Evolutionary conservation across 2,329 filamentous ascomycete genomes (phyloP), one percentile per base, ranked within the genome.

Genomic region (Epichloe festucae): DNA sequence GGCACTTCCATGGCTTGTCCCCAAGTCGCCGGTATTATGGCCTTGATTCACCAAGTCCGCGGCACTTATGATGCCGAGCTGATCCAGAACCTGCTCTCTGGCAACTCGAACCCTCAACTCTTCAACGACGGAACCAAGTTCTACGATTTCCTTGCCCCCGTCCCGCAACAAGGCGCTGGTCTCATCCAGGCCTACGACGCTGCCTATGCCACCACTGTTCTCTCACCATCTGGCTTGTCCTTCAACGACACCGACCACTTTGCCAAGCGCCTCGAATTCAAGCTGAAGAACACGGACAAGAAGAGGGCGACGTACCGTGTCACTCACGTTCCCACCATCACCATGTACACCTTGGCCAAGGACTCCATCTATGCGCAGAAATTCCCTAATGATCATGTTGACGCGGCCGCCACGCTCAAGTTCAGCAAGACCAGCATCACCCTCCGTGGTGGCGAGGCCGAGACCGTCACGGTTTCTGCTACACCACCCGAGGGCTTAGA

Each of bases 191-290:
- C 78, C 4, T 75, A 76, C 55, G 76, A 81, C 52, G 77, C 79
- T 3, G 76, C 79, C 5, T 72, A 76, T 56, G 68, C 75, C 15
- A 77, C 70, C 2, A 73, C 74, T 2, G 59, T 77, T 12, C 66
- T 84, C 19, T 74, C 73, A 57, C 73, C 71, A 10, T 76, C 76
- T n/a, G 77, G 74, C 61, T 64, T 85, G 14, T 73, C 77, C 3
- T 82, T 84, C 66, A 84, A 84, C 60, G 81, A 85, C 62, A 81
- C 79, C 0, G 76, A 78, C 56, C 62, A 83, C 67, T 74, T 81
- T 55, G 62, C 63, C 45, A 63, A 68, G 11, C 67, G 66, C 2
- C 66, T 73, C 43, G 72, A 73, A 55, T 80, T 84, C 60, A 73
- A 69, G 40, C 70, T 85, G 56, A 70, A 64, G 58, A 85, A 84